These are phyloP conservation scores for Xylariaceae sp. DNA, from an alignment of 2,329 filamentous ascomycete species.

Conservation along the genomic window DNA sequence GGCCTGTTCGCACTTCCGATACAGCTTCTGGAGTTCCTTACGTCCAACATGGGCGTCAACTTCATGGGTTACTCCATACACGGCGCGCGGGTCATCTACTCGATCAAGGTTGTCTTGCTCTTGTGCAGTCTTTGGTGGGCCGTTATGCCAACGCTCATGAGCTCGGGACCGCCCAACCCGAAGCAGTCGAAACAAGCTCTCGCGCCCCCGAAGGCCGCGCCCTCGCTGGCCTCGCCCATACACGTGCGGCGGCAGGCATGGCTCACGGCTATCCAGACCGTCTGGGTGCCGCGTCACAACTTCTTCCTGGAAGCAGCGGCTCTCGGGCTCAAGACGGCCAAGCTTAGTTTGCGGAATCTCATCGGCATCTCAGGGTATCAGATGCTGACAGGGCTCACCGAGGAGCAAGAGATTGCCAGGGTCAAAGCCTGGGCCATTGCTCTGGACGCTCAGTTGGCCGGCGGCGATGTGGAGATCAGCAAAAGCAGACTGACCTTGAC, in stretches of 20 bases:
- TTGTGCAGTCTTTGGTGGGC: constrained; percentile 50
- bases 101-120: constrained; percentile 48
- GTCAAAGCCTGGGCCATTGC: constrained; percentile 92
- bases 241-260: constrained; percentile 83
- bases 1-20: constrained; percentile 62
- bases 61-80: constrained; percentile 49
- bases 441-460: constrained; percentile 85
- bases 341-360: constrained; percentile 72
- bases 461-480: constrained; percentile 84
- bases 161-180: constrained; percentile 47
- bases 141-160: constrained; percentile 50
- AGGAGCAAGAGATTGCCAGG: constrained; percentile 78
- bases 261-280: constrained; percentile 87
- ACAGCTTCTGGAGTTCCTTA: constrained; percentile 47
- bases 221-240: constrained; percentile 74
- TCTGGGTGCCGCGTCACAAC: constrained; percentile 83
- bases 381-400: constrained; percentile 70
- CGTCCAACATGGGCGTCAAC: constrained; percentile 45
- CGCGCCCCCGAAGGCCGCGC: constrained; percentile 46
- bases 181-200: constrained; percentile 37
- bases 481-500: constrained; percentile 81
- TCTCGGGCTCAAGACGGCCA: constrained; percentile 71
- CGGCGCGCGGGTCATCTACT: constrained; percentile 41
- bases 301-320: constrained; percentile 82
- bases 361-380: constrained; percentile 75